A percentile compares a stretch with the other conserved stretches of the same genome.
Evolutionary conservation across 345 rosid genomes (phyloP).

Genomic region (Orychophragmus violaceus): DNA sequence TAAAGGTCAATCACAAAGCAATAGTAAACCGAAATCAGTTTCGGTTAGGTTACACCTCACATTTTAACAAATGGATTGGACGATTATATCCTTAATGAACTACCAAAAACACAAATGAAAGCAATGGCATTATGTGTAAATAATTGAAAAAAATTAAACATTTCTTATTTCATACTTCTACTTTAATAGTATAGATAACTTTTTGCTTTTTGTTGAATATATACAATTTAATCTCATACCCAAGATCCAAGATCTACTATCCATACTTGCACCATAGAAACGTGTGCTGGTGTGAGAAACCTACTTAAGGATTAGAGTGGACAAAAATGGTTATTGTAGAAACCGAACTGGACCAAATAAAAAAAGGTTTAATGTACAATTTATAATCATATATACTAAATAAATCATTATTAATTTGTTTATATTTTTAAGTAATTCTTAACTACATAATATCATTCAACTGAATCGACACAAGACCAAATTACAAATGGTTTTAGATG

Average conservation of each 20-base stretch:
- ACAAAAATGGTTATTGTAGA: not conserved
- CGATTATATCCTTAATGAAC: no score
- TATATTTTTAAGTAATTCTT: not conserved
- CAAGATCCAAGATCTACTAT: not conserved
- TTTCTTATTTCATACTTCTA: no score
- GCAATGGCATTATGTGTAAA: no score
- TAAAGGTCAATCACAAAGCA: no score
- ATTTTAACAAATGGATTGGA: no score
- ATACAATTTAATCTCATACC: not conserved
- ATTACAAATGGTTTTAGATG: not conserved
- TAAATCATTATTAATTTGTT: no score
- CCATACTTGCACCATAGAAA: not conserved
- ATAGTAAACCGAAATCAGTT: no score
- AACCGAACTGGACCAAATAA: not conserved
- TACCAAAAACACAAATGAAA: no score
- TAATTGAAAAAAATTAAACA: no score
- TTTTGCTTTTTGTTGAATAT: not conserved
- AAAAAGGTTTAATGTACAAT: not conserved
- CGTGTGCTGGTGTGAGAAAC: not conserved
- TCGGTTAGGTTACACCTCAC: no score
- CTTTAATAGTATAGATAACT: no score
- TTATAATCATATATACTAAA: no score
- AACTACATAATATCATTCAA: not conserved
- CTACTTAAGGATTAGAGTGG: not conserved
- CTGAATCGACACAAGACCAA: not conserved